phyloP scores from a whole-genome alignment of 768 basidiomycete genomes.

The Collybia mongolica region DNA sequence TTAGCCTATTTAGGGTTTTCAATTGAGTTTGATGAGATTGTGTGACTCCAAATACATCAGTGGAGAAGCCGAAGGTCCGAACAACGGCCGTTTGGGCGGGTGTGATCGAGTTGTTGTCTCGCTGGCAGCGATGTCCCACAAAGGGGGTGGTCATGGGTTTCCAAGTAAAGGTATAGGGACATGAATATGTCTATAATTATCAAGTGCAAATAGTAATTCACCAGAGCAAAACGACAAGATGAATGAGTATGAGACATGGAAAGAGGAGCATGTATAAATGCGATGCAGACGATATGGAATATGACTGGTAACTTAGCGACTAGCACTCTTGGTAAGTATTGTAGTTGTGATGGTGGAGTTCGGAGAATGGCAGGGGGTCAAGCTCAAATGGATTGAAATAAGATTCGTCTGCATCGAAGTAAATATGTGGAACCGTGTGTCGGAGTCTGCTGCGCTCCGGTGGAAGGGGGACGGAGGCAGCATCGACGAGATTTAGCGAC shows the following conservation, averaged over 20 bases:
- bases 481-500: conserved; percentile 50
- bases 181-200: background rate
- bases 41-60: no score
- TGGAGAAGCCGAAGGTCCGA: no score
- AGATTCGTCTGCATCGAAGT: conserved; percentile 57
- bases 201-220: background rate
- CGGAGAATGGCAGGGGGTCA: conserved; percentile 70
- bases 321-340: conserved; percentile 68
- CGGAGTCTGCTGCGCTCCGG: conserved; percentile 49
- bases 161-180: background rate
- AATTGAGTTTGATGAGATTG: no score
- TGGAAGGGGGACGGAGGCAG: conserved; percentile 49
- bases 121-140: background rate
- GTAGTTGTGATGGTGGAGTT: conserved; percentile 47
- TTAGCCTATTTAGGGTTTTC: no score
- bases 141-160: background rate
- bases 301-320: conserved; percentile 29
- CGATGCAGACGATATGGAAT: conserved; percentile 24
- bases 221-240: conserved; percentile 7
- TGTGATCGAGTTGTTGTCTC: background rate
- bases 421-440: conserved; percentile 54
- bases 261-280: conserved; percentile 16
- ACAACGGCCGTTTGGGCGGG: background rate
- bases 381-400: conserved; percentile 66
- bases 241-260: conserved; percentile 12